phyloP scores from a whole-genome alignment of 164 flowering plant genomes.

The Buxus sempervirens region DNA sequence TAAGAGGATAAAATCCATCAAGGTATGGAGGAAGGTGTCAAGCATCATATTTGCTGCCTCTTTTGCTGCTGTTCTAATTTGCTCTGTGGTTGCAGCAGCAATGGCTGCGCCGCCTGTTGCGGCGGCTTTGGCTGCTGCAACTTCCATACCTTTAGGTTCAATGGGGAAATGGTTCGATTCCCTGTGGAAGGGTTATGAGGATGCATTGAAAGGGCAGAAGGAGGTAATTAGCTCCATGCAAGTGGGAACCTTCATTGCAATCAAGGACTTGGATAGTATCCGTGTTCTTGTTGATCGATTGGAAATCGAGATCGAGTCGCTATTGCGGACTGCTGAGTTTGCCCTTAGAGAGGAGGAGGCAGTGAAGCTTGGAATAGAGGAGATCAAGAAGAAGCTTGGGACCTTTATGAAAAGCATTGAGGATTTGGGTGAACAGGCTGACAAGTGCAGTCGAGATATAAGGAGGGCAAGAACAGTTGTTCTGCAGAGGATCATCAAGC shows the following conservation, averaged over 20 bases:
- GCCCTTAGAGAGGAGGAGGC: slow-evolving; percentile 51
- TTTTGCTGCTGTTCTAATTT: slow-evolving; percentile 65
- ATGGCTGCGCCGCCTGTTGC: slow-evolving; percentile 79
- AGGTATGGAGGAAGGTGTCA: slow-evolving; percentile 67
- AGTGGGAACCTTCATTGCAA: slow-evolving; percentile 45
- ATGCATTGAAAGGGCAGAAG: slow-evolving; percentile 49
- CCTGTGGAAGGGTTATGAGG: slow-evolving; percentile 63
- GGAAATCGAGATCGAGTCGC: slow-evolving; percentile 50
- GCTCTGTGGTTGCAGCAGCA: slow-evolving; percentile 86
- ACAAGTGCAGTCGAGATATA: slow-evolving; percentile 57
- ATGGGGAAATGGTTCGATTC: slow-evolving; percentile 82
- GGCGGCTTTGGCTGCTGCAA: slow-evolving; percentile 70
- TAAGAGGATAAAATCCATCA: slow-evolving; percentile 49
- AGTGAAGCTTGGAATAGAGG: slow-evolving; percentile 60
- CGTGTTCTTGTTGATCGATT: slow-evolving; percentile 53
- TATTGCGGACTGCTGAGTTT: slow-evolving; percentile 52
- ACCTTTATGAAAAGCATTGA: slow-evolving; percentile 59
- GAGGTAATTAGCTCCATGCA: slow-evolving; percentile 61
- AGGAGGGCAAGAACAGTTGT: slow-evolving; percentile 65
- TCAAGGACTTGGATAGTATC: slow-evolving; percentile 71
- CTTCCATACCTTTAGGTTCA: slow-evolving; percentile 73
- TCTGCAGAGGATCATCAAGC: slow-evolving; percentile 59
- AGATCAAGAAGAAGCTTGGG: slow-evolving; percentile 62
- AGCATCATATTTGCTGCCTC: slow-evolving; percentile 60
- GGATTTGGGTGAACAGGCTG: slow-evolving; percentile 53